Percentiles rank a stretch among this genome's conserved stretches.
These are phyloP conservation scores for Drechslera avenae DNA, from an alignment of 2,329 filamentous ascomycete species.

Conservation along the genomic window DNA sequence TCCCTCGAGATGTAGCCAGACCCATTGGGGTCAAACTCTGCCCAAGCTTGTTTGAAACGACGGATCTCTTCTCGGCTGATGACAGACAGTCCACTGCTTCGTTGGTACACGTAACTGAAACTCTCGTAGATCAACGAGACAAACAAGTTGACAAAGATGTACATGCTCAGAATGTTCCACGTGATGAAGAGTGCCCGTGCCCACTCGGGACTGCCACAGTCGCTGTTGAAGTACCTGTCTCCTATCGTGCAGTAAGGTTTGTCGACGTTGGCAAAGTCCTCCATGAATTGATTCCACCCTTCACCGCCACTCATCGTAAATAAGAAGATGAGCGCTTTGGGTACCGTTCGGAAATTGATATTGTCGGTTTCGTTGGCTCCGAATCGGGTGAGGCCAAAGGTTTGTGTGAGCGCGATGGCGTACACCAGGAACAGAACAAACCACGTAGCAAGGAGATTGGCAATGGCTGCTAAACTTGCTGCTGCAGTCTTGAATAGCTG, in stretches of 20 bases:
- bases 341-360: conserved; percentile 90
- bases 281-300: conserved; percentile 97
- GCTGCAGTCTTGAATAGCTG: conserved; percentile 99
- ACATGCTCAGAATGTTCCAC: conserved; percentile 99
- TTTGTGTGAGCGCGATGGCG: conserved; percentile 93
- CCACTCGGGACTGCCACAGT: conserved; percentile 91
- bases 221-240: conserved; percentile 77
- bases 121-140: conserved; percentile 99
- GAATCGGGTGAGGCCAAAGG: conserved; percentile 93
- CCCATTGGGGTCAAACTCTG: conserved; percentile 89
- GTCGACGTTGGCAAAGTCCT: conserved; percentile 83
- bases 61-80: conserved; percentile 93
- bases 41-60: conserved; percentile 98
- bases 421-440: conserved; percentile 95
- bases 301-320: conserved; percentile 94
- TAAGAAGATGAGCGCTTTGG: conserved; percentile 88
- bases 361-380: conserved; percentile 73
- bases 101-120: conserved; percentile 98
- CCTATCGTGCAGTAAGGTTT: conserved; percentile 80
- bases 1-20: conserved; percentile 91
- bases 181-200: conserved; percentile 87
- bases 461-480: conserved; percentile 86
- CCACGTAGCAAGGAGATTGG: conserved; percentile 94
- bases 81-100: conserved; percentile 87
- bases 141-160: conserved; percentile 98